Evolutionary conservation across 2,329 filamentous ascomycete genomes (phyloP).

Genomic region (Alternaria triticina): DNA sequence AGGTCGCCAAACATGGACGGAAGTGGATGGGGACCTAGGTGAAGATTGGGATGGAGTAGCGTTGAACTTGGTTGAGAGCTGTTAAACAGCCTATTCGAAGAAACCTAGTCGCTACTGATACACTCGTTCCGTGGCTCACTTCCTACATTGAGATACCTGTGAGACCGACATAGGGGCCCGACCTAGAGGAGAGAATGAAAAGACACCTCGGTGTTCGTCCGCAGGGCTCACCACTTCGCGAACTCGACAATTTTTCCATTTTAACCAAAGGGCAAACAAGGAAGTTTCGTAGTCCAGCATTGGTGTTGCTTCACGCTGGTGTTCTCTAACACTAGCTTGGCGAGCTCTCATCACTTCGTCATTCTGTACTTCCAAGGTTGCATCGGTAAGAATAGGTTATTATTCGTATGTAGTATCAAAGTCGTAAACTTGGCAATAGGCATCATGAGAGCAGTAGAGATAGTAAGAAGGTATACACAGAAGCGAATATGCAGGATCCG

Average conservation of each 20-base stretch:
- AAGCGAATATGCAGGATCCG: constrained; percentile 16
- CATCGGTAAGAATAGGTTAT: neutral
- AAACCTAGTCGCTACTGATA: neutral
- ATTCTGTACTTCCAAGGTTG: neutral
- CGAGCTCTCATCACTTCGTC: neutral
- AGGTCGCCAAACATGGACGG: neutral
- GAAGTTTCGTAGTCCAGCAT: neutral
- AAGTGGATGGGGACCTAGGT: neutral
- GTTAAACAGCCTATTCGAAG: neutral
- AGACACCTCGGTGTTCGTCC: neutral
- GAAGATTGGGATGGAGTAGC: neutral
- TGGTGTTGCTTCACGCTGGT: neutral
- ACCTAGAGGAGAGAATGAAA: neutral
- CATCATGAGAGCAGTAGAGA: neutral
- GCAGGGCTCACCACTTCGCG: neutral
- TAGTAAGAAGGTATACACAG: constrained; percentile 18
- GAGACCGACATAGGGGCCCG: neutral
- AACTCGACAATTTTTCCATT: neutral
- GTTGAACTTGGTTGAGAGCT: neutral
- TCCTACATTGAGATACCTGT: neutral
- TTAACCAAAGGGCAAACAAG: neutral
- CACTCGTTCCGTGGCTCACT: neutral
- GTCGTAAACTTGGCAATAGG: neutral
- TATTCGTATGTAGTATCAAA: constrained; percentile 6
- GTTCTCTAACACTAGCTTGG: neutral